These are phyloP conservation scores for Coemansia sp. DNA, from an alignment of 192 early-diverging fungal genomes.

Conservation along the genomic window DNA sequence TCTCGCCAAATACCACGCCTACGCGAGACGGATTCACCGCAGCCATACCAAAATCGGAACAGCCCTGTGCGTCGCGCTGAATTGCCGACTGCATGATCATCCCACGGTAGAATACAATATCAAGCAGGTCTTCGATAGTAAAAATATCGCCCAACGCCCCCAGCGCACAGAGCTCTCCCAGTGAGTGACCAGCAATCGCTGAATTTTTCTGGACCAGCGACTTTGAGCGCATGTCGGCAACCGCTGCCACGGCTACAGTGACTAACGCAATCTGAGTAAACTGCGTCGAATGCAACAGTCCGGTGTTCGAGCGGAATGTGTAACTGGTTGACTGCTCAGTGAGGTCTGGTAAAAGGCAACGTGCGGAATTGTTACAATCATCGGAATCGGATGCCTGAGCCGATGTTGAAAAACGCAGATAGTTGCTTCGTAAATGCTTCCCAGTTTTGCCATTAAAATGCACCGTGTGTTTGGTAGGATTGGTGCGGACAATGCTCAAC, in stretches of 20 bases:
- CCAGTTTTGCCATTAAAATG: slow-evolving; percentile 88
- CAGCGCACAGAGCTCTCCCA: slow-evolving; percentile 88
- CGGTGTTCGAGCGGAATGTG: slow-evolving; percentile 75
- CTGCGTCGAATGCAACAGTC: slow-evolving; percentile 86
- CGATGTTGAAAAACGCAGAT: slow-evolving; percentile 58
- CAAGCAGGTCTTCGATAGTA: slow-evolving; percentile 73
- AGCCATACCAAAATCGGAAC: slow-evolving; percentile 91
- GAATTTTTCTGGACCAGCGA: slow-evolving; percentile 74
- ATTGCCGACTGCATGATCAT: slow-evolving; percentile 95
- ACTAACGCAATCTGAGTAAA: slow-evolving; percentile 87
- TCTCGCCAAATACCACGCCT: slow-evolving; percentile 66
- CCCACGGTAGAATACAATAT: slow-evolving; percentile 90
- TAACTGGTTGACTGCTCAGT: slow-evolving; percentile 57
- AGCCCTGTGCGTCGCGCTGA: slow-evolving; percentile 67
- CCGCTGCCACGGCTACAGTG: slow-evolving; percentile 81
- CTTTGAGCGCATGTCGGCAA: slow-evolving; percentile 81
- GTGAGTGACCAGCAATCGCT: slow-evolving; percentile 86
- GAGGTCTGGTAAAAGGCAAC: too few species aligned
- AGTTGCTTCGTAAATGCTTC: slow-evolving; percentile 74
- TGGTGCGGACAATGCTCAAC: slow-evolving; percentile 81
- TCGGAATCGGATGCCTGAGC: slow-evolving; percentile 57
- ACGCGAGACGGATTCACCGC: slow-evolving; percentile 87
- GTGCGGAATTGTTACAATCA: slow-evolving; percentile 44
- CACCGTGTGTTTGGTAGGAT: slow-evolving; percentile 64
- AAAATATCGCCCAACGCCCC: slow-evolving; percentile 70